A percentile compares a stretch with the other conserved stretches of the same genome.
phyloP scores from a whole-genome alignment of 2,329 filamentous ascomycete species.

The Metarhizium rileyi region DNA sequence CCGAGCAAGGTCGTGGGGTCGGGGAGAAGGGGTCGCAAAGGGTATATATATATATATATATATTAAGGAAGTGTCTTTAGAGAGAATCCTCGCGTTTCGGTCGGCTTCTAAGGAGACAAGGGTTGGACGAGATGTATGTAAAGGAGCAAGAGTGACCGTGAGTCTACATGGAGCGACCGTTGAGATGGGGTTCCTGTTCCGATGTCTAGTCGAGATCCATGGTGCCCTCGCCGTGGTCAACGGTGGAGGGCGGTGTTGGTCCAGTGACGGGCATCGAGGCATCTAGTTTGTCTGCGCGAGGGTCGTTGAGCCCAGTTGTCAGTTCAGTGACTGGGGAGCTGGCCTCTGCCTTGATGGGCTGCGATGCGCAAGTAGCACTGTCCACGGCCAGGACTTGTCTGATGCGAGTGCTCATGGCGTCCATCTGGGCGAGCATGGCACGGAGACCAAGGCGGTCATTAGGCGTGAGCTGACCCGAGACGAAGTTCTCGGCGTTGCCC shows the following conservation, averaged over 20 bases:
- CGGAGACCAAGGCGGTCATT: slow-evolving; percentile 36
- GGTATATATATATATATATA: neutral
- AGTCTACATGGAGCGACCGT: neutral
- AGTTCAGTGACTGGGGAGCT: slow-evolving; percentile 18
- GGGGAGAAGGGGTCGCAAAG: neutral
- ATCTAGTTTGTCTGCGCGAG: slow-evolving; percentile 20
- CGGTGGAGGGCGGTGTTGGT: slow-evolving; percentile 30
- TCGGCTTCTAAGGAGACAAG: neutral
- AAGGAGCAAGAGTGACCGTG: neutral
- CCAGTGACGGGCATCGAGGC: slow-evolving; percentile 22
- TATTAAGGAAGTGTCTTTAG: neutral
- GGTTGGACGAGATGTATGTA: neutral
- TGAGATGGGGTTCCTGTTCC: neutral
- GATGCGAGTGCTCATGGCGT: slow-evolving; percentile 34
- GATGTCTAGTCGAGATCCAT: slow-evolving; percentile 30
- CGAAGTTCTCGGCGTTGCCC: slow-evolving; percentile 33
- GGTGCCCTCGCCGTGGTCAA: slow-evolving; percentile 26
- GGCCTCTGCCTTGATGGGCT: slow-evolving; percentile 13
- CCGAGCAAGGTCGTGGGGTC: too few species aligned
- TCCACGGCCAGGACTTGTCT: slow-evolving; percentile 28
- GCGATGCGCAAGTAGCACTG: slow-evolving; percentile 11
- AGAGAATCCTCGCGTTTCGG: neutral
- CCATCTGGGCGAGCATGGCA: slow-evolving; percentile 37
- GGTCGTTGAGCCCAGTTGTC: slow-evolving; percentile 6
- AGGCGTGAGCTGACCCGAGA: slow-evolving; percentile 27